Base-by-base conservation (phyloP, 805 yeast genomes). In the Kuraishia floccosa region DNA sequence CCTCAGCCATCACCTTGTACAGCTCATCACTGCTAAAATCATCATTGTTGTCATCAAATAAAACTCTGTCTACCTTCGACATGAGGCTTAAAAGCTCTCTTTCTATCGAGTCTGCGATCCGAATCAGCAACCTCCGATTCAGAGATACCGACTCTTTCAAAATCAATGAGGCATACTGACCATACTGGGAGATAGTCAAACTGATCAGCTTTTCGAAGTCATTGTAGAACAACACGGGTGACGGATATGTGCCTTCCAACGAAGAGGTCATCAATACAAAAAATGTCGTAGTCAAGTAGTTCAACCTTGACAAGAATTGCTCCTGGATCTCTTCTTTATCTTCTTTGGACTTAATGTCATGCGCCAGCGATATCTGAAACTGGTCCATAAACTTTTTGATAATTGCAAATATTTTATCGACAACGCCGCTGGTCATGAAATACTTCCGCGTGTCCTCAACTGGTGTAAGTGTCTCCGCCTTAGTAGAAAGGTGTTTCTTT, bases 161-260 rank as follows among this genome's bases (percentile, higher is more conserved):
- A 17, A 16, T 13, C 6, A 16, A 20, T 5, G 28, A 7, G 4
- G 20, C 5, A 11, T 16, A 13, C 4, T 17, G 12, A 26, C 20
- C 31, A 1, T 27, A 14, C 13, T 41, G 28, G n/a, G n/a, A n/a
- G n/a, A n/a, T n/a, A 6, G 43, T 33, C 16, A 38, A 41, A 9
- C 49, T 52, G 6, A 52, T 28, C 3, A 52, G 27, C 15, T 35
- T 39, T 14, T 41, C 40, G 31, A 35, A 54, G 32, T 56, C 61
- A 32, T 55, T 52, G 37, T 47, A 48, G 17, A 55, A 53, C 11
- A 54, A 31, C 3, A 53, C 33, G 13, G 35, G 36, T n/a, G 34
- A 41, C 3, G 47, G 39, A 32, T 54, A 52, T 15, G 33, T 38
- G 3, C 35, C 33, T 6, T 28, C 6, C 0, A 38, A 25, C 17